A percentile compares a stretch with the other conserved stretches of the same genome.
phyloP scores from a whole-genome alignment of 345 rosid genomes.

The Angophora floribunda region DNA sequence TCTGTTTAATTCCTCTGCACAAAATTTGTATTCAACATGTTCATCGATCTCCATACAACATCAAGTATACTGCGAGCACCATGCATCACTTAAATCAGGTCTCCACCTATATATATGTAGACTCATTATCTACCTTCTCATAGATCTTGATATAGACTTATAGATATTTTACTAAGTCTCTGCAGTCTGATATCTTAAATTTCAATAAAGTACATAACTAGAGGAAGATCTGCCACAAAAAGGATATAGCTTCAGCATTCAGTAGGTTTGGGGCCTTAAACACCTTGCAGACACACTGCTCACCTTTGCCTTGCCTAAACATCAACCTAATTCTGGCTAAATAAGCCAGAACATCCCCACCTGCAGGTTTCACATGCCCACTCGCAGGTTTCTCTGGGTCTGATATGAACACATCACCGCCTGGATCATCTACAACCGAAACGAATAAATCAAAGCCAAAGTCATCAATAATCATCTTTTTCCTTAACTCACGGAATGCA shows the following conservation, averaged over 20 bases:
- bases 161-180: too few relatives aligned
- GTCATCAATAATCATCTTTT: neutral
- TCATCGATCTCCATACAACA: neutral
- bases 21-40: neutral
- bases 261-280: conserved; percentile 90
- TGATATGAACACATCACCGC: conserved; percentile 70
- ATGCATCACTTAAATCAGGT: neutral
- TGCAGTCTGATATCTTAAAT: too few relatives aligned
- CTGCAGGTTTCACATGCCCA: conserved; percentile 37
- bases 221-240: neutral
- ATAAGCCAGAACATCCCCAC: conserved; percentile 84
- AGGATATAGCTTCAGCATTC: conserved; percentile 95
- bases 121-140: neutral
- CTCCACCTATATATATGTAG: too few relatives aligned
- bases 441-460: conserved; percentile 1
- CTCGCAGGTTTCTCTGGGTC: conserved; percentile 96
- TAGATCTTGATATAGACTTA: too few relatives aligned
- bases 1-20: too few relatives aligned
- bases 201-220: too few relatives aligned
- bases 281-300: conserved; percentile 82
- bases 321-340: conserved; percentile 80
- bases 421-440: conserved; percentile 82
- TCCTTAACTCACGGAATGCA: neutral
- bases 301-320: conserved; percentile 93
- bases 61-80: too few relatives aligned